Base-by-base conservation (phyloP, 768 basidiomycete genomes). In the Kwoniella sp. region DNA sequence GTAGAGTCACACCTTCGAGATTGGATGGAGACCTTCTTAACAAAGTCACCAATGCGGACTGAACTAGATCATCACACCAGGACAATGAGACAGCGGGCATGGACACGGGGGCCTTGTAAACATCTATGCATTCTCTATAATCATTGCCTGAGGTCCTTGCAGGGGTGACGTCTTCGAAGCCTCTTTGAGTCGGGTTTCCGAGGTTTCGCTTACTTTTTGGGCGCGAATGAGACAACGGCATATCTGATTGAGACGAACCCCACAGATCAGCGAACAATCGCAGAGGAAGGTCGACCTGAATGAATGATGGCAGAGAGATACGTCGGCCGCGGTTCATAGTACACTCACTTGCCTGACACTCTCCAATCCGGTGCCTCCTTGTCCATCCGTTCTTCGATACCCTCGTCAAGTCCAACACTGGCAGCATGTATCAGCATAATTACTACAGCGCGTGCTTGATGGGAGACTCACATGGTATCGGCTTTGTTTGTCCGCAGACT, bases 401-500 rank as follows among this genome's bases (percentile, higher is more conserved):
- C 88, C 70, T 87, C 83, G 0, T 85, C 82, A 2, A 99, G 84
- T 0, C 92, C 95, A 26, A 91, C 92, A 5, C 80, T 81, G 61
- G 45, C 59, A 31, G 8, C 15, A 17, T 4, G 23, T 9, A 4
- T 68, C 55, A 53, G 58, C 34, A 22, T n/a, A 17, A 52, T 26
- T 15, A 61, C 17, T 55, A 28, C 22, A 15, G 20, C n/a, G n/a
- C n/a, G n/a, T n/a, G n/a, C 25, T 28, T 12, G 23, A 38, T 28
- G 26, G 55, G 31, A 47, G 13, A 73, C 79, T 61, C 58, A 80
- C 76, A 88, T 90, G 1, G 96, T 93, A 75, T 97, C 93, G 0
- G 95, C 95, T 80, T 99, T 99, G 83, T 90, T 92, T 0, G 95
- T 98, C 20, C 95, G 86, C 64, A 97, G 82, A 74, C 91, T 92